A percentile compares a stretch with the other conserved stretches of the same genome.
Evolutionary conservation across 2,329 filamentous ascomycete species (phyloP).

Genomic region (Triangularia verruculosa): DNA sequence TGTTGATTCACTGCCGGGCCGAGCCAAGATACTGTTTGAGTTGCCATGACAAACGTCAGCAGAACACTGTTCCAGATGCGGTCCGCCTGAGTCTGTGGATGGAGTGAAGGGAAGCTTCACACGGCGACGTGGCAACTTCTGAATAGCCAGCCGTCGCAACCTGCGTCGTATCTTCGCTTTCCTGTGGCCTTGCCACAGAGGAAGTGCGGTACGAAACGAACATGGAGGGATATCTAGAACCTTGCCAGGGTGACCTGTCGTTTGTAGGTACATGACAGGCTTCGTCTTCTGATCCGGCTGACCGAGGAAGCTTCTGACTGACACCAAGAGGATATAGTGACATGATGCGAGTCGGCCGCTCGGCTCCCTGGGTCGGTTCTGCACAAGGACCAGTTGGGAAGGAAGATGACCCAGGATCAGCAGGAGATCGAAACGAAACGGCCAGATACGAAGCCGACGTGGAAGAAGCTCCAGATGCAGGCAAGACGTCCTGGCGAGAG

Average conservation of each 20-base stretch:
- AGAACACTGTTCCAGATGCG: conserved; percentile 1
- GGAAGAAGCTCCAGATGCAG: conserved; percentile 6
- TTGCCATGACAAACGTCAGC: conserved; percentile 9
- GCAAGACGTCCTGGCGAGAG: conserved; percentile 2
- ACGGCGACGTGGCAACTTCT: conserved; percentile 27
- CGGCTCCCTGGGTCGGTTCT: conserved; percentile 5
- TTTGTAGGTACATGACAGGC: conserved; percentile 4
- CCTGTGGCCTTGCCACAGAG: not conserved
- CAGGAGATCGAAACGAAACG: conserved; percentile 2
- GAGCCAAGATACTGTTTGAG: conserved; percentile 10
- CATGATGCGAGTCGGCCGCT: conserved; percentile 7
- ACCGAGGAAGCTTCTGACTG: not conserved
- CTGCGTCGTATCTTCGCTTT: conserved; percentile 4
- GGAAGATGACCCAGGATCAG: conserved; percentile 8
- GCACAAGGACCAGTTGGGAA: conserved; percentile 10
- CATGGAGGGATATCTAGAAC: not conserved
- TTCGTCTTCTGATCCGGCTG: not conserved
- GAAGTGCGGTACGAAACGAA: not conserved
- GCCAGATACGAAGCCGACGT: conserved; percentile 12
- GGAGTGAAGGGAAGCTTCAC: conserved; percentile 4
- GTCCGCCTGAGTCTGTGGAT: conserved; percentile 7
- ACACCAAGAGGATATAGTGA: not conserved
- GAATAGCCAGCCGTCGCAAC: conserved; percentile 20
- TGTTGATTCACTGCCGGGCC: conserved; percentile 12
- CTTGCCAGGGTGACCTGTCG: not conserved